A percentile compares a stretch with the other conserved stretches of the same genome.
These are phyloP conservation scores for Fusarium sarcochroum DNA, from an alignment of 2,329 filamentous ascomycete species.

Conservation along the genomic window DNA sequence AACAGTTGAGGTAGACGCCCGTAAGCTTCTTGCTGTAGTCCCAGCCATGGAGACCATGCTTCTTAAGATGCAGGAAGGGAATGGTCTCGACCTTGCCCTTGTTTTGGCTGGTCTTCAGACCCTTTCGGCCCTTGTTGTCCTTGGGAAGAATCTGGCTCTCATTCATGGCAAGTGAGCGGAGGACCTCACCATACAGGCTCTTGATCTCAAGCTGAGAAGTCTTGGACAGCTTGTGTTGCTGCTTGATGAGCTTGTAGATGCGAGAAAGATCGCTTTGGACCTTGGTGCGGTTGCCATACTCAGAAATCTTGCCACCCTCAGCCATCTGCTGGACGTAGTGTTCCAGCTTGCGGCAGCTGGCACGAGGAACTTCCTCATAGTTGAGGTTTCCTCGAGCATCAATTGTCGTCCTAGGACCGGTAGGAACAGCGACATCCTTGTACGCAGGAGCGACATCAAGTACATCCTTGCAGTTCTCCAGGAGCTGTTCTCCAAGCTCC, in stretches of 20 bases:
- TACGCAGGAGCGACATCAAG: slow-evolving; percentile 87
- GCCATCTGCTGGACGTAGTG: slow-evolving; percentile 99
- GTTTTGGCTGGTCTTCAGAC: slow-evolving; percentile 66
- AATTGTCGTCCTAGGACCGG: slow-evolving; percentile 91
- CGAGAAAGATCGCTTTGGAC: slow-evolving; percentile 95
- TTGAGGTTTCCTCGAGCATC: slow-evolving; percentile 93
- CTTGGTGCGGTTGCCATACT: slow-evolving; percentile 98
- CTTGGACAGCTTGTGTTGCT: slow-evolving; percentile 98
- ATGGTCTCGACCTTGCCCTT: slow-evolving; percentile 98
- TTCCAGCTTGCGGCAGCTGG: slow-evolving; percentile 95
- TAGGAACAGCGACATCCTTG: slow-evolving; percentile 95
- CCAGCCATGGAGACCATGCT: slow-evolving; percentile 94
- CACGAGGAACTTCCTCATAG: slow-evolving; percentile 88
- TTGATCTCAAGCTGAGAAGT: slow-evolving; percentile 97
- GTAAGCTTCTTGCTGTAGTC: slow-evolving; percentile 99
- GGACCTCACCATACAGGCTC: slow-evolving; percentile 91
- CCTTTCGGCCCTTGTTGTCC: slow-evolving; percentile 78
- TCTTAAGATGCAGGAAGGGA: slow-evolving; percentile 96
- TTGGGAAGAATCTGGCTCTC: slow-evolving; percentile 96
- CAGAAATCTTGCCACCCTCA: slow-evolving; percentile 96
- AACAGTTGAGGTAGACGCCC: slow-evolving; percentile 88
- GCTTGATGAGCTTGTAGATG: slow-evolving; percentile 98
- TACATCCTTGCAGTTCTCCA: slow-evolving; percentile 97
- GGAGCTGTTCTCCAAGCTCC: slow-evolving; percentile 90
- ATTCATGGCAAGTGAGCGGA: slow-evolving; percentile 96